Evolutionary conservation across 2,329 filamentous ascomycete genomes (phyloP).

Genomic region (Diplodia seriata): DNA sequence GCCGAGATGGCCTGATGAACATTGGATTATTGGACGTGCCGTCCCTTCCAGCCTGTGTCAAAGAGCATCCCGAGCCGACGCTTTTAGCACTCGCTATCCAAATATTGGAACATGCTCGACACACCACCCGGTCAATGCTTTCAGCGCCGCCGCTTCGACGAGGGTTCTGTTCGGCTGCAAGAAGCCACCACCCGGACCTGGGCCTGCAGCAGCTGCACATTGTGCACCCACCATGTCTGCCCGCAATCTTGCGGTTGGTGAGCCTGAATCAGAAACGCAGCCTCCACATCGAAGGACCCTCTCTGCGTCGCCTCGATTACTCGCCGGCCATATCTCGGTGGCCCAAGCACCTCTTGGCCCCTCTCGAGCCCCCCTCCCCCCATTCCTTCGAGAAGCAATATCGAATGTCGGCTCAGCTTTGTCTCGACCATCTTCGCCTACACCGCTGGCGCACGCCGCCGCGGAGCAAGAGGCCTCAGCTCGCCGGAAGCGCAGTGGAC

Average conservation of each 20-base stretch:
- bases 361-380: constrained; percentile 1
- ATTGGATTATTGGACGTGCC: neutral
- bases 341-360: constrained; percentile 18
- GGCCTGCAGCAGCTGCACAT: neutral
- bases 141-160: constrained; percentile 6
- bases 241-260: constrained; percentile 21
- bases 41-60: no score
- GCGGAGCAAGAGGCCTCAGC: no score
- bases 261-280: constrained; percentile 21
- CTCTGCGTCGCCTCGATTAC: constrained; percentile 13
- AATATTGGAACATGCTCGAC: constrained; percentile 26
- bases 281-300: neutral
- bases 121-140: constrained; percentile 3
- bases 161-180: constrained; percentile 15
- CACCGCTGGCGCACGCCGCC: constrained; percentile 15
- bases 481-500: neutral
- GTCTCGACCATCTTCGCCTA: neutral
- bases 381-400: constrained; percentile 30
- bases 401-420: constrained; percentile 20
- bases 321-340: constrained; percentile 29
- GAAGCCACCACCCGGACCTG: constrained; percentile 21
- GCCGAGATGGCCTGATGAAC: constrained; percentile 20
- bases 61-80: neutral
- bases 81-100: constrained; percentile 22
- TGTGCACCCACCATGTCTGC: no score